These are phyloP conservation scores for Eucalyptus rudis DNA, from an alignment of 345 rosid genomes.

Conservation along the genomic window DNA sequence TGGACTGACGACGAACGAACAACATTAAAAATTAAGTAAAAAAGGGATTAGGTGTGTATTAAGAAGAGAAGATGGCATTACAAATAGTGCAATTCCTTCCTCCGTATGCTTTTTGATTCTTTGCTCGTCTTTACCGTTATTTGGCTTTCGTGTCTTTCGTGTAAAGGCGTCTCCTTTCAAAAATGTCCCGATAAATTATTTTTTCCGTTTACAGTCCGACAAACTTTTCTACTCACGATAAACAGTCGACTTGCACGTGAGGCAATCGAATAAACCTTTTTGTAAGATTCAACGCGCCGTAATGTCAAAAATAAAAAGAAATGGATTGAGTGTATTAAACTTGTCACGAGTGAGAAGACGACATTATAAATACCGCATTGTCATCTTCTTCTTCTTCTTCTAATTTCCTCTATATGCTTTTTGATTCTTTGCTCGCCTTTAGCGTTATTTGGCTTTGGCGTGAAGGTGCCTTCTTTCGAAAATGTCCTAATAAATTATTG, in stretches of 20 bases:
- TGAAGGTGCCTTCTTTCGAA: too few species aligned
- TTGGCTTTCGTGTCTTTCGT: background rate
- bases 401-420: background rate
- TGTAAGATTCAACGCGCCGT: background rate
- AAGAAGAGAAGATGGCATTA: background rate
- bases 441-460: too few species aligned
- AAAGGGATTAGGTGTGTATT: background rate
- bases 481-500: too few species aligned
- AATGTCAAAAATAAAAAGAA: too few species aligned
- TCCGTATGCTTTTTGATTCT: background rate
- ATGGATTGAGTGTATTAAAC: background rate
- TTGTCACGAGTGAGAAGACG: background rate
- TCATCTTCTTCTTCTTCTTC: background rate
- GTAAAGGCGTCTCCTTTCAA: background rate
- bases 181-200: background rate
- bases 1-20: background rate
- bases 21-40: background rate
- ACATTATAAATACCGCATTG: background rate
- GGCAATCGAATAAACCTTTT: too few species aligned
- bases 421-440: too few species aligned
- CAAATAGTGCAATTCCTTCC: background rate
- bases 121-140: background rate
- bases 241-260: background rate
- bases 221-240: accelerated
- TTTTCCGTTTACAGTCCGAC: background rate